Base-by-base conservation (phyloP, 371 early-diverging fungal genomes). In the Mucor velutinosus region DNA sequence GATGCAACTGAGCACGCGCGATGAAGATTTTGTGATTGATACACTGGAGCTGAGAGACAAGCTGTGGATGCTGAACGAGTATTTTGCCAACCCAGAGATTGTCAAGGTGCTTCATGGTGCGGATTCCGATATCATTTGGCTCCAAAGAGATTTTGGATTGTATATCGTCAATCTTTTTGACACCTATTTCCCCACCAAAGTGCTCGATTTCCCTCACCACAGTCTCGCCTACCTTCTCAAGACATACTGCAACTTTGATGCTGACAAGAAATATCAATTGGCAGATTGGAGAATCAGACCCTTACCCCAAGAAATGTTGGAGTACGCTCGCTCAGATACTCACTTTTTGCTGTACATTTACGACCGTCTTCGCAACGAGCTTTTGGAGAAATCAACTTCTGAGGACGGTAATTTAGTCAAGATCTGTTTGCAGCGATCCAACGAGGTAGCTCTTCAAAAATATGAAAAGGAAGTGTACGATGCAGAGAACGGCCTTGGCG, bases 221-320 rank as follows among this genome's bases (percentile, higher is more conserved):
- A 88, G 95, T 47, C 85, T 97, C 32, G 95, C 95, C 0, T 93
- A 87, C 72, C 75, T 99, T 37, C 77, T 99, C 56, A 84, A 91
- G 64, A 74, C 76, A 23, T 96, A 94, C 73, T 92, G 93, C 70
- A 74, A 84, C 35, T 88, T 92, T n/a, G 86, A 89, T 47, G 90
- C 96, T 0, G 95, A 99, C 77, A 99, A 99, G 71, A 84, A 87
- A 71, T 97, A 93, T 74, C 99, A 99, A 82, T 76, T 94, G 70
- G 98, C 98, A 10, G 99, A 99, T 78, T 99, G 99, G 99, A 84
- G 99, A 65, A 92, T 97, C 53, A 75, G 97, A 17, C 99, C 99
- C 0, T 69, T 98, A 27, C 93, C 97, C 0, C 76, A 76, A 21
- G 97, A 97, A 68, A 96, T 99, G 98, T 39, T 95, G 57, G 76